Evolutionary conservation across 2,329 filamentous ascomycete species (phyloP).

Genomic region (Neonectria ditissima): DNA sequence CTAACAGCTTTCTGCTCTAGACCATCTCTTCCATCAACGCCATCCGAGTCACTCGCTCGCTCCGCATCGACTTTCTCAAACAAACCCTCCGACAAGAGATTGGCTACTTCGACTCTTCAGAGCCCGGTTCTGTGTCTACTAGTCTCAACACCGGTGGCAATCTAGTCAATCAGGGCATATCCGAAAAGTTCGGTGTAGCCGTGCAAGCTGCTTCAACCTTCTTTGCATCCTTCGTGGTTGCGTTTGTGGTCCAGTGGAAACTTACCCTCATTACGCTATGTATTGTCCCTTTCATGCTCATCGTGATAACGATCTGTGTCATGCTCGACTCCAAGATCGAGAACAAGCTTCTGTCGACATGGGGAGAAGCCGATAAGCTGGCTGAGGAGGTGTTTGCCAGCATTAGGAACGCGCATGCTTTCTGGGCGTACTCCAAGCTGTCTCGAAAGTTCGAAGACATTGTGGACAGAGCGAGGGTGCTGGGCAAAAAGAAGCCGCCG

Average conservation of each 20-base stretch:
- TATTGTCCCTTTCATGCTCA: slow-evolving; percentile 45
- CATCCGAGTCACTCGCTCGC: slow-evolving; percentile 53
- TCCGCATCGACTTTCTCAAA: slow-evolving; percentile 62
- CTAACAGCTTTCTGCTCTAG: no score
- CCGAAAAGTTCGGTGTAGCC: slow-evolving; percentile 53
- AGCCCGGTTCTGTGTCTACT: slow-evolving; percentile 52
- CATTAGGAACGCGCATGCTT: slow-evolving; percentile 56
- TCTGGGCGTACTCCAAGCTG: slow-evolving; percentile 51
- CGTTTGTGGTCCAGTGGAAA: slow-evolving; percentile 55
- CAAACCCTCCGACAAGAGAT: slow-evolving; percentile 51
- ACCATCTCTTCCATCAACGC: no score
- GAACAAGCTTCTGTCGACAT: slow-evolving; percentile 47
- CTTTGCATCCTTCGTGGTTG: slow-evolving; percentile 52
- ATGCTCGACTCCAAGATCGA: slow-evolving; percentile 46
- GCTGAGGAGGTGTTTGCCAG: slow-evolving; percentile 53
- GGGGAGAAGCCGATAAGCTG: slow-evolving; percentile 48
- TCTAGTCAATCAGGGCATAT: slow-evolving; percentile 50
- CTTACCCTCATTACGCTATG: slow-evolving; percentile 53
- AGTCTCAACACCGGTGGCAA: slow-evolving; percentile 40
- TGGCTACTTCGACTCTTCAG: slow-evolving; percentile 32
- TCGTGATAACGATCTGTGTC: slow-evolving; percentile 45
- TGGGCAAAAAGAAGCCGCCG: slow-evolving; percentile 52
- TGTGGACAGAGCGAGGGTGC: slow-evolving; percentile 49
- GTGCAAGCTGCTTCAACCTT: slow-evolving; percentile 53
- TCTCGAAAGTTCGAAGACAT: slow-evolving; percentile 53